Conservation (phyloP, 1,284 basidiomycete genomes). For the Naganishia liquefaciens region DNA sequence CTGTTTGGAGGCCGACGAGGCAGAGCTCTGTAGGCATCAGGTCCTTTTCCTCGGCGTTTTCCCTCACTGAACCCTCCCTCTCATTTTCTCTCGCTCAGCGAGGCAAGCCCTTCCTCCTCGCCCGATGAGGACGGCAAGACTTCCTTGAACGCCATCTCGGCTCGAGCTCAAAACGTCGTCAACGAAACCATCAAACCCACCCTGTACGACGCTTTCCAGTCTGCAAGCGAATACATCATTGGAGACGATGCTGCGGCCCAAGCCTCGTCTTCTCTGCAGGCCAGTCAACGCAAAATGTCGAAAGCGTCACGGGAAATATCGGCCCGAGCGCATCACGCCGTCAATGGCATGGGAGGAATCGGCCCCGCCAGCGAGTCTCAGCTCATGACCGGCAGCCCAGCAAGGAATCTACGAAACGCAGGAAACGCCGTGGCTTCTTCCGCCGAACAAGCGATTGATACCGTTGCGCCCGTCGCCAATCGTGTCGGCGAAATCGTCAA, state of each 20-base stretch:
- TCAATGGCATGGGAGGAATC: constrained; percentile 5
- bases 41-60: neutral
- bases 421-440: constrained; percentile 28
- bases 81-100: neutral
- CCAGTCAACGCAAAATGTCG: constrained; percentile 11
- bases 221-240: constrained; percentile 6
- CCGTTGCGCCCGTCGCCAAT: constrained; percentile 4
- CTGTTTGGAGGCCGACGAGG: constrained; percentile 10
- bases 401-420: constrained; percentile 13
- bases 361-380: neutral
- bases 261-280: constrained; percentile 1
- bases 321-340: constrained; percentile 1
- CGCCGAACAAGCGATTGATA: constrained; percentile 30
- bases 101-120: constrained; percentile 15
- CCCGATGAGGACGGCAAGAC: constrained; percentile 15
- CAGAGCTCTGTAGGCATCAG: neutral
- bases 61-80: too few relatives aligned
- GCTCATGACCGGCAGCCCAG: constrained; percentile 13
- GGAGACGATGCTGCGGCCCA: neutral
- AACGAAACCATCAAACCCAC: constrained; percentile 9
- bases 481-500: constrained; percentile 8
- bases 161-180: constrained; percentile 2
- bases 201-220: constrained; percentile 11
- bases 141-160: neutral
- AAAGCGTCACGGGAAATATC: neutral